phyloP scores from a whole-genome alignment of 352 stramenopile species.

The Phytophthora citricola region DNA sequence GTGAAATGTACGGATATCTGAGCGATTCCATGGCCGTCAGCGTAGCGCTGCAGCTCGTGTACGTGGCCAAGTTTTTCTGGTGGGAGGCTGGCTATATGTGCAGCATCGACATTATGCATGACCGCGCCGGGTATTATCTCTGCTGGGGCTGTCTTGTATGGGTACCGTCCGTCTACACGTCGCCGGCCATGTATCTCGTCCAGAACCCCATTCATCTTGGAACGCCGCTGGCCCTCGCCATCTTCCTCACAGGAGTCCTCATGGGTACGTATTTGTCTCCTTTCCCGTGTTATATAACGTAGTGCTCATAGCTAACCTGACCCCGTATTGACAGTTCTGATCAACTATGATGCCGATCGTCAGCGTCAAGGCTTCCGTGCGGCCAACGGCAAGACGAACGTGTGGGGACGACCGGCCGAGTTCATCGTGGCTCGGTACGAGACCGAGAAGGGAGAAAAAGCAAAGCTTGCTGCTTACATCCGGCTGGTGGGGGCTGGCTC shows the following conservation, averaged over 20 bases:
- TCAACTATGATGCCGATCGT: slow-evolving; percentile 96
- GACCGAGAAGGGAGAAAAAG: slow-evolving; percentile 85
- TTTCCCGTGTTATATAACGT: background rate
- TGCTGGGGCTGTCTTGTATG: slow-evolving; percentile 98
- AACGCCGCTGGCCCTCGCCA: slow-evolving; percentile 38
- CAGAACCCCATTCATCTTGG: slow-evolving; percentile 87
- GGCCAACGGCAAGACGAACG: slow-evolving; percentile 81
- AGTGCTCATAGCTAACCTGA: background rate
- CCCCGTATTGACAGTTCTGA: slow-evolving; percentile 55
- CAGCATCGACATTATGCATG: slow-evolving; percentile 97
- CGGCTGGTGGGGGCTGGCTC: slow-evolving; percentile 95
- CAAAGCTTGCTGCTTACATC: slow-evolving; percentile 91
- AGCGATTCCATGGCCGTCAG: slow-evolving; percentile 91
- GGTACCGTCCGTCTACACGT: slow-evolving; percentile 97
- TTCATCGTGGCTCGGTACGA: slow-evolving; percentile 95
- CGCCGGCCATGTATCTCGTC: slow-evolving; percentile 93
- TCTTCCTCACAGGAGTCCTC: slow-evolving; percentile 84
- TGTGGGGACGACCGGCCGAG: slow-evolving; percentile 93
- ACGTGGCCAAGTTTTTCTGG: slow-evolving; percentile 98
- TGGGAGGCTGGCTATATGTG: slow-evolving; percentile 97
- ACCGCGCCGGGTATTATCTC: slow-evolving; percentile 95
- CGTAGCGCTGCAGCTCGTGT: slow-evolving; percentile 92
- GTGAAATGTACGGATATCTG: slow-evolving; percentile 73
- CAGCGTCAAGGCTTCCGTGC: slow-evolving; percentile 94
- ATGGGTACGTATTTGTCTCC: slow-evolving; percentile 53